Conservation (phyloP, 2,329 filamentous ascomycete genomes). For the Arthrinium phaeospermum region DNA sequence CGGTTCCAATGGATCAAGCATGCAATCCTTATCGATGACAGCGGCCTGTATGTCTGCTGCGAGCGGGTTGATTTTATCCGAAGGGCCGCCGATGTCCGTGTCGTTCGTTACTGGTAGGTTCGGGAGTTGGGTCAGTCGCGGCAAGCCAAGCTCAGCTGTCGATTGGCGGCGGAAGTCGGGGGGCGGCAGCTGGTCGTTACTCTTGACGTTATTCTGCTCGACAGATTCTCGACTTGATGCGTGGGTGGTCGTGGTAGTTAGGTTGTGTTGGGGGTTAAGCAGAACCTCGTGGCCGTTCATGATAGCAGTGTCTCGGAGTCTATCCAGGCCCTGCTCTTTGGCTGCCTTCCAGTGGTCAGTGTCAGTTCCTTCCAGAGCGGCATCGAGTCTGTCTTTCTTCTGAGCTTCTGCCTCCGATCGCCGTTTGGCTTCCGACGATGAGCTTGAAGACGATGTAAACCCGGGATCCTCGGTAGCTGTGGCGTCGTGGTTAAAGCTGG, state of each 20-base stretch:
- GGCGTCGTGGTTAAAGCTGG: conserved; percentile 40
- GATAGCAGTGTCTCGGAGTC: conserved; percentile 74
- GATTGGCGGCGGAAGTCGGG: conserved; percentile 61
- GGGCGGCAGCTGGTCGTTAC: conserved; percentile 63
- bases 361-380: conserved; percentile 79
- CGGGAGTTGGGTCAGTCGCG: conserved; percentile 72
- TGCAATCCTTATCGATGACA: conserved; percentile 85
- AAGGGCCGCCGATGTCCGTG: conserved; percentile 79
- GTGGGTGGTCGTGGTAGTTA: conserved; percentile 18
- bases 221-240: conserved; percentile 39
- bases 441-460: conserved; percentile 26
- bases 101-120: conserved; percentile 75
- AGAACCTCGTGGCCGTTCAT: conserved; percentile 75
- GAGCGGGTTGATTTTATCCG: conserved; percentile 55
- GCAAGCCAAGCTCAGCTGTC: conserved; percentile 71
- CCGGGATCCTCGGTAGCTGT: conserved; percentile 27
- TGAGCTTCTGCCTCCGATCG: conserved; percentile 47
- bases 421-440: conserved; percentile 38
- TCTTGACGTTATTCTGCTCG: conserved; percentile 39
- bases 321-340: conserved; percentile 63
- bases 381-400: neutral
- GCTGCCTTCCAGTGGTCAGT: conserved; percentile 75
- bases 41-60: conserved; percentile 75
- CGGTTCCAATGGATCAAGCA: conserved; percentile 85
- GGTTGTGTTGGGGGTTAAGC: conserved; percentile 38